Evolutionary conservation across 2,329 filamentous ascomycete species (phyloP), one percentile per base, ranked within the genome.

Genomic region (Fusarium irregulare): DNA sequence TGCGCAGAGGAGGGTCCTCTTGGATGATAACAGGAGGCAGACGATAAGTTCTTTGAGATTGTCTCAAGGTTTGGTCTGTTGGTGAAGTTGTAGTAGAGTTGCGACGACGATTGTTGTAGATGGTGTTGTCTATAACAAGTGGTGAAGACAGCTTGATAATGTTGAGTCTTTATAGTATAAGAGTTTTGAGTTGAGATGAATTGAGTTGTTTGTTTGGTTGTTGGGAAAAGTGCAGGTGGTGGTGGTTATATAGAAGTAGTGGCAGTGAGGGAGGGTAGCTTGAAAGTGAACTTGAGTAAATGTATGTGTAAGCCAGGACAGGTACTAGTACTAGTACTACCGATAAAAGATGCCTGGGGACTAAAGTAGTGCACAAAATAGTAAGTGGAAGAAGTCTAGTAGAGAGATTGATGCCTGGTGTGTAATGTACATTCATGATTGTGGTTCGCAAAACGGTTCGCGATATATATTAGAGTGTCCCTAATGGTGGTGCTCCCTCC

Each of bases 201-300:
- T 68, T 73, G 71, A 58, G 57, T 70, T 27, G 44, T 68, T 45
- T 67, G 60, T 69, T 64, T 73, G 59, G 62, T 34, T 61, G 25
- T 32, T 49, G 47, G 4, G 20, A 47, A 13, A 54, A 50, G 61
- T 48, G 73, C 56, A 73, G 62, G 47, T 49, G 60, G 58, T 47
- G 58, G 65, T 68, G 64, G 67, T 67, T 72, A 66, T 73, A 75
- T 75, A 75, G 69, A 70, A 48, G 66, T 37, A 7, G 28, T 49
- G 47, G 46, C 27, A 30, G 47, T 28, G 23, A 37, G 42, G 68
- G 63, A 27, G 53, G 61, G 60, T 60, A 53, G 45, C 42, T 60
- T 70, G 65, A 64, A 70, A 62, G 48, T n/a, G 48, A 32, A 32
- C 28, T 30, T 30, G 28, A 30, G 28, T 30, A 30, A 30, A n/a